Evolutionary conservation across 805 yeast species (phyloP), one percentile per base, ranked within the genome.

Genomic region (Saturnispora quitensis): DNA sequence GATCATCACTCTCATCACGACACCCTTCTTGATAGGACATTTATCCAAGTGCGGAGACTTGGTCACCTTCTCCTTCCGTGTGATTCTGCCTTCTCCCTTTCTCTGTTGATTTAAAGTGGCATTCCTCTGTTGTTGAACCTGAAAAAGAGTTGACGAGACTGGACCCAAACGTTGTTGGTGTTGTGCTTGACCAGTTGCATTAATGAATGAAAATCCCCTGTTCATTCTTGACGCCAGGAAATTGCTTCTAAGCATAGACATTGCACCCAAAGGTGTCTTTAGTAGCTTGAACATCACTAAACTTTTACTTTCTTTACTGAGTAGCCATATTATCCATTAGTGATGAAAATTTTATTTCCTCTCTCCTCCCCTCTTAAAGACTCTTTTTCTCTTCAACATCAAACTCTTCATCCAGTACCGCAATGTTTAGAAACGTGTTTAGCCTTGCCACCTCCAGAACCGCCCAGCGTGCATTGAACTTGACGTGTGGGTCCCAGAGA

Each of bases 11-110:
- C 96, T 79, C 47, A 90, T 73, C 10, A 93, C 95, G 5, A 93
- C 98, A 38, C 97, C 99, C 60, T 90, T 89, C 60, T 82, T 82
- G 61, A 89, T 85, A 1, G 99, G 99, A 58, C 84, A 79, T n/a
- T 68, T 67, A 5, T 83, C 84, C 53, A 93, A 78, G 69, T 89
- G 95, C 6, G 97, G 97, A 0, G 97, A 77, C 57, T 78, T 81
- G 2, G 80, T 68, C 6, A 71, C 65, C 58, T 73, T 72, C 45
- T 66, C 68, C 54, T 64, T 66, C 49, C 58, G 65, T 17, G 64
- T 63, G 31, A 65, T 63, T 69, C 67, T 50, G 71, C 67, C 80
- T 53, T 69, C 78, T 10, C 93, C 93, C 61, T 81, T 76, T 61
- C 80, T 81, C 52, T 84, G 77, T 67, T 87, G 96, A 65, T 87